Evolutionary conservation across 192 early-diverging fungal genomes (phyloP), one percentile per base, ranked within the genome.

Genomic region (Mortierella hygrophila): DNA sequence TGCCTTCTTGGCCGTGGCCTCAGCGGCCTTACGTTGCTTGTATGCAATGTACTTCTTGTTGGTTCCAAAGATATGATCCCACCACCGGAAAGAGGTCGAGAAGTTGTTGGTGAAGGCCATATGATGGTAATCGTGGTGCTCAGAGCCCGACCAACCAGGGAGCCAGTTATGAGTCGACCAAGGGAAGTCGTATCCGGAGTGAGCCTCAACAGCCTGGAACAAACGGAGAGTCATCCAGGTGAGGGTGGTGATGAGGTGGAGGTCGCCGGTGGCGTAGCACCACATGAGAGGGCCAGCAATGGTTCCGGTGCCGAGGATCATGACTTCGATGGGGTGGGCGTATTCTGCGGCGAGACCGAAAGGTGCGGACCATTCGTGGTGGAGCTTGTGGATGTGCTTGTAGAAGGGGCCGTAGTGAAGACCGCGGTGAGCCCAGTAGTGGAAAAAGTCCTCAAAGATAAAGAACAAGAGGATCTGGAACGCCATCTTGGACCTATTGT

Each of bases 121-220:
- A 88, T 99, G 98, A 88, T 99, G 98, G 87, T 95, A 97, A 85
- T 99, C 98, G 83, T 99, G 98, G 88, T 97, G 97, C 78, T 97
- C 96, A 20, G 96, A 93, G 18, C 97, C 97, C 3, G 96, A 96
- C 97, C 97, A 97, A 88, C 97, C 94, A 26, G 96, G 96, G 55
- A 97, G 32, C 52, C 92, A 94, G 91, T 97, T 92, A 80, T 94
- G 95, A 80, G 97, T 90, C 38, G 95, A 96, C 97, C 97, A 98
- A 42, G 98, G 98, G 80, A 98, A 99, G 80, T 98, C 96, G 83
- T 97, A 99, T 6, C 98, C 98, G 41, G 96, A 96, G 88, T 99
- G 98, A 65, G 95, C 94, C 80, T 97, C 97, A 40, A 98, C 92
- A 26, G 96, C 93, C 89, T 96, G 95, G 81, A 96, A 91, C 54